Base-by-base conservation (phyloP, 495 filamentous ascomycete species). In the Podospora conica region DNA sequence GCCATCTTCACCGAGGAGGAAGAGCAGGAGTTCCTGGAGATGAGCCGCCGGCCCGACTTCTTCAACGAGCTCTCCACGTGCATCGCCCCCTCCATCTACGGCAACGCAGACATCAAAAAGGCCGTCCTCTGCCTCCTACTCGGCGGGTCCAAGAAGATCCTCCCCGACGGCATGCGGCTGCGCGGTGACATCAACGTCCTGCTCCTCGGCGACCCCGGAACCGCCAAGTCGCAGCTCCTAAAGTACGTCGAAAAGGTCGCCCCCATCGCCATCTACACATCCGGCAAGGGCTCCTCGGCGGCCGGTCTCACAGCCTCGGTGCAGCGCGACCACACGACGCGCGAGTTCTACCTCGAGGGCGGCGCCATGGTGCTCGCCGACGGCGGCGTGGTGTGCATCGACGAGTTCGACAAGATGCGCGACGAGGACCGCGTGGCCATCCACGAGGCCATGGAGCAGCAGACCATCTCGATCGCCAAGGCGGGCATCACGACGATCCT, bases 391-490 rank as follows among this genome's bases (percentile, higher is more conserved):
- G 96, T 98, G 22, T 99, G 96, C 80, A 99, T 99, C 77, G 96
- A 99, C 75, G 96, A 99, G 77, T 99, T 99, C 76, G 96, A 99
- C 80, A 99, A 99, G 82, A 99, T 99, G 96, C 86, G 96, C 65
- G 96, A 99, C 76, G 96, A 99, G 77, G 96, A 99, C 69, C 87
- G 96, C 68, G 96, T 99, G 22, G 96, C 96, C 9, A 99, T 99
- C 76, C 96, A 99, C 83, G 96, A 99, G 85, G 96, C 96, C 65
- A 99, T 99, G 96, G 96, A 99, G 73, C 96, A 99, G 78, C 96
- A 99, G 78, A 99, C 96, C 8, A 99, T 99, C 65, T 99, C 96
- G 10, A 98, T 99, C 71, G 96, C 96, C 68, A 99, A 99, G 78
- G 96, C 96, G 5, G 96, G 96, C 72, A 98, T 99, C 71, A 99